These are phyloP conservation scores for Plantago elongata DNA, from an alignment of 257 asterid genomes.

Conservation along the genomic window DNA sequence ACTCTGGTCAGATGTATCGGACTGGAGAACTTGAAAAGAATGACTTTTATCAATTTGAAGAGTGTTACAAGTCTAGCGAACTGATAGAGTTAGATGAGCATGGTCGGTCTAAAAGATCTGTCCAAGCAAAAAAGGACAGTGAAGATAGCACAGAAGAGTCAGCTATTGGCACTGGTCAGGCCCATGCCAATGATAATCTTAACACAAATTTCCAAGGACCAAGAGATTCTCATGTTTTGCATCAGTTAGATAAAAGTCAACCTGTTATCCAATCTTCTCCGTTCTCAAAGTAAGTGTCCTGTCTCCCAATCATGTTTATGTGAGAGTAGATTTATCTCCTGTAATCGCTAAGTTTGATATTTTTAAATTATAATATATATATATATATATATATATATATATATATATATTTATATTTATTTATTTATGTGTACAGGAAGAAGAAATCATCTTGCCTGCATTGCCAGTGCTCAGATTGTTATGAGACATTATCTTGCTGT, in stretches of 20 bases:
- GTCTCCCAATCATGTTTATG: conserved; percentile 12
- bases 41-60: conserved; percentile 18
- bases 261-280: conserved; percentile 18
- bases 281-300: conserved; percentile 36
- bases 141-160: conserved; percentile 16
- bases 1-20: conserved; percentile 4
- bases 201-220: conserved; percentile 15
- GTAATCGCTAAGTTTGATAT: not conserved
- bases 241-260: conserved; percentile 21
- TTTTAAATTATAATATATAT: conserved; percentile 4
- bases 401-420: not conserved
- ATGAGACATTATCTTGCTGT: conserved; percentile 22
- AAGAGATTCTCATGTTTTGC: conserved; percentile 17
- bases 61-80: conserved; percentile 16
- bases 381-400: too few relatives aligned
- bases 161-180: conserved; percentile 20
- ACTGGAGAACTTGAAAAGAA: conserved; percentile 9
- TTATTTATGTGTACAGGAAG: conserved; percentile 30
- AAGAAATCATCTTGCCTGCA: conserved; percentile 31
- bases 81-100: conserved; percentile 14
- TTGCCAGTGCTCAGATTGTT: conserved; percentile 29
- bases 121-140: conserved; percentile 20
- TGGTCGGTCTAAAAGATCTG: conserved; percentile 10
- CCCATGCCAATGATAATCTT: conserved; percentile 16
- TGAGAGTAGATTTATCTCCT: not conserved